These are phyloP conservation scores for Penicillium oxalicum DNA, from an alignment of 2,329 filamentous ascomycete genomes.

Conservation along the genomic window DNA sequence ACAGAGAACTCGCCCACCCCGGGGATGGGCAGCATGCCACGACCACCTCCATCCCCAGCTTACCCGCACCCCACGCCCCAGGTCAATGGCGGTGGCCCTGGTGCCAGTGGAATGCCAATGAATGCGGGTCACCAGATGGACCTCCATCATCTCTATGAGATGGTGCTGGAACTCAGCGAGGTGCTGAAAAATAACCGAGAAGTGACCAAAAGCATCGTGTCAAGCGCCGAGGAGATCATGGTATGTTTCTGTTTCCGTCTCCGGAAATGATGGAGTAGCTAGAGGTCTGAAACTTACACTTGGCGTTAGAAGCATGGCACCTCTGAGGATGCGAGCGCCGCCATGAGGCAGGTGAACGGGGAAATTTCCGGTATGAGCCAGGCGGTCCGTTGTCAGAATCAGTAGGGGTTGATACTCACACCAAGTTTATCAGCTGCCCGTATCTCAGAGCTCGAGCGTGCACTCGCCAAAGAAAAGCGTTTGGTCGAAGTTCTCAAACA, in stretches of 20 bases:
- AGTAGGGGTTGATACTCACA: neutral
- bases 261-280: no score
- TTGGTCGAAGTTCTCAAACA: conserved; percentile 39
- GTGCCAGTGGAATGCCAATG: conserved; percentile 32
- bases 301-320: conserved; percentile 37
- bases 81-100: conserved; percentile 26
- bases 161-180: conserved; percentile 46
- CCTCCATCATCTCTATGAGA: conserved; percentile 46
- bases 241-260: conserved; percentile 23
- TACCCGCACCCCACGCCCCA: conserved; percentile 28
- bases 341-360: conserved; percentile 40
- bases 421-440: conserved; percentile 33
- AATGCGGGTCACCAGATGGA: conserved; percentile 49
- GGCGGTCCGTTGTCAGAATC: no score
- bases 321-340: conserved; percentile 35
- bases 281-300: conserved; percentile 8
- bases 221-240: conserved; percentile 46
- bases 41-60: conserved; percentile 31
- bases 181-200: conserved; percentile 47
- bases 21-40: conserved; percentile 29
- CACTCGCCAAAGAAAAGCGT: conserved; percentile 42
- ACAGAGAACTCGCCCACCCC: conserved; percentile 28
- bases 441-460: conserved; percentile 46
- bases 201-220: conserved; percentile 45
- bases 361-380: conserved; percentile 36